phyloP scores from a whole-genome alignment of 441 rosid genomes.

The Geranium incanum region DNA sequence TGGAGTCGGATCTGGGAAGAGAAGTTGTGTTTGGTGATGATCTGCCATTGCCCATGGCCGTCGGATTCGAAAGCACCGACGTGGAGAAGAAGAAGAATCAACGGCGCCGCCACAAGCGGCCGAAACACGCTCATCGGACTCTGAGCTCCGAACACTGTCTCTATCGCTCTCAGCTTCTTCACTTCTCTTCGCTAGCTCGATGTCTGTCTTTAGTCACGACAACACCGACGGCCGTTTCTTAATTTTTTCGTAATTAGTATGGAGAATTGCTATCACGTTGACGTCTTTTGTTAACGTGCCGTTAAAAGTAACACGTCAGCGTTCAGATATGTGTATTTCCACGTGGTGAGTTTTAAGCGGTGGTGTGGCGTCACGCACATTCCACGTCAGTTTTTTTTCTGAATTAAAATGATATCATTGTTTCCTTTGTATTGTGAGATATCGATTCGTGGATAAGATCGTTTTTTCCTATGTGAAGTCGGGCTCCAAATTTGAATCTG shows the following conservation, averaged over 20 bases:
- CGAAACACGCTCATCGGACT: background rate
- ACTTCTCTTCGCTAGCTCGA: background rate
- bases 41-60: constrained; percentile 48
- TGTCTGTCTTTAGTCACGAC: background rate
- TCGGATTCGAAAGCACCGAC: constrained; percentile 17
- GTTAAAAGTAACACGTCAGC: background rate
- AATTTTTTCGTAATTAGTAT: no score
- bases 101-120: background rate
- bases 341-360: background rate
- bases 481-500: no score
- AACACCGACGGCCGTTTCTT: background rate
- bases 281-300: background rate
- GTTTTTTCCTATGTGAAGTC: no score
- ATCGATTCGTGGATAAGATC: no score
- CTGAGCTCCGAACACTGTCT: background rate
- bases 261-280: background rate
- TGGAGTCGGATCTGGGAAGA: constrained; percentile 77
- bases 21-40: constrained; percentile 62
- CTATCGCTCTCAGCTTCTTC: background rate
- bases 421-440: no score
- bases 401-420: background rate
- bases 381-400: background rate
- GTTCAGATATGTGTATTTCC: background rate
- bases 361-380: background rate
- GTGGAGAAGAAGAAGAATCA: background rate